A percentile compares a stretch with the other conserved stretches of the same genome.
Conservation (phyloP, 1,284 basidiomycete species). For the Cerioporus squamosus region DNA sequence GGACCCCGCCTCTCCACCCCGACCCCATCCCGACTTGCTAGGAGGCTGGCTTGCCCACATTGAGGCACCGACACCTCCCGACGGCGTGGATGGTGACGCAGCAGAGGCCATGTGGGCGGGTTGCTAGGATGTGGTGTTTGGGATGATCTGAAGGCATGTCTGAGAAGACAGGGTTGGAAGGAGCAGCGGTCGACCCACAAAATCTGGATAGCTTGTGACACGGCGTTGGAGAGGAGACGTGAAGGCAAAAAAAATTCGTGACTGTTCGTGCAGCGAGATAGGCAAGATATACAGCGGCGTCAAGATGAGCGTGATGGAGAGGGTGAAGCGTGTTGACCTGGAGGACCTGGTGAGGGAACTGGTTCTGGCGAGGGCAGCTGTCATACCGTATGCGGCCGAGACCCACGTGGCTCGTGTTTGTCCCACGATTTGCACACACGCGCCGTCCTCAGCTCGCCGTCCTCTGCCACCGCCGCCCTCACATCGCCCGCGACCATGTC, state of each 20-base stretch:
- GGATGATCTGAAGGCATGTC: constrained; percentile 3
- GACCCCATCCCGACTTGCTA: constrained; percentile 47
- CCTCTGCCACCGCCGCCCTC: constrained; percentile 11
- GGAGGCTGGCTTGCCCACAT: constrained; percentile 33
- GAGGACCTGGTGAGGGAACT: constrained; percentile 14
- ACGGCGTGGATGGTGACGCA: constrained; percentile 23
- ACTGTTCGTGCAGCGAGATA: constrained; percentile 6
- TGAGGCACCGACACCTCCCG: constrained; percentile 27
- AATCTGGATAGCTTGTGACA: constrained; percentile 3
- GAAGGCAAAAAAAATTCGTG: constrained; percentile 6
- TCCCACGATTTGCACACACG: constrained; percentile 14
- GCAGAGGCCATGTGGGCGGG: constrained; percentile 27
- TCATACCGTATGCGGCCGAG: constrained; percentile 14
- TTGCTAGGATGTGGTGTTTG: constrained; percentile 3
- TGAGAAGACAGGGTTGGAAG: constrained; percentile 11
- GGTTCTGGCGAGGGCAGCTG: constrained; percentile 11
- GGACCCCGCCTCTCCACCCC: constrained; percentile 50
- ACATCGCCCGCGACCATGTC: constrained; percentile 61
- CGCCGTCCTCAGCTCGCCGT: not conserved
- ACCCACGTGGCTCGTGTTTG: constrained; percentile 22
- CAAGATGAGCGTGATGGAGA: constrained; percentile 19
- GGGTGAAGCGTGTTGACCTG: constrained; percentile 20
- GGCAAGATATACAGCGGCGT: constrained; percentile 20
- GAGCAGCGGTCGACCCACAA: constrained; percentile 14
- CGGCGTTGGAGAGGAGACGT: not conserved